Conservation (phyloP, 441 rosid species). For the Raphanus hybrid region DNA sequence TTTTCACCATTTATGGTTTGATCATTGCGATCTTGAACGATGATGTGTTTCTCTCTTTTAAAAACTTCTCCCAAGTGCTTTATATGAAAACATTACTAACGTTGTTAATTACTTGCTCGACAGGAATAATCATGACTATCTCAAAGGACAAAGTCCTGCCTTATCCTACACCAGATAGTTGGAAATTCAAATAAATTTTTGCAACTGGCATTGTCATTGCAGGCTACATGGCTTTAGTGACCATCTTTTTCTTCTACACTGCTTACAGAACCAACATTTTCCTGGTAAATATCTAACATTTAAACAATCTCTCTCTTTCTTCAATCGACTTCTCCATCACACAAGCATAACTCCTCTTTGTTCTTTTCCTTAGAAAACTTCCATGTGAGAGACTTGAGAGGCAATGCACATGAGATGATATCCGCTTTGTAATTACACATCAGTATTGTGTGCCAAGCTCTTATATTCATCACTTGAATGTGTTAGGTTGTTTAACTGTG, state of each 20-base stretch:
- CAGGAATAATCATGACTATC: conserved; percentile 90
- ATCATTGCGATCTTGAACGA: conserved; percentile 94
- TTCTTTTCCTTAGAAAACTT: background rate
- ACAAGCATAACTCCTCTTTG: conserved; percentile 22
- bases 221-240: conserved; percentile 78
- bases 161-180: conserved; percentile 91
- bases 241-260: conserved; percentile 85
- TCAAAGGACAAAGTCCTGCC: conserved; percentile 90
- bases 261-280: conserved; percentile 71
- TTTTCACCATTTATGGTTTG: conserved; percentile 95
- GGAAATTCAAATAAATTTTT: conserved; percentile 85
- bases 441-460: background rate
- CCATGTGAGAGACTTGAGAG: background rate
- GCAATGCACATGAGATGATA: background rate
- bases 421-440: background rate
- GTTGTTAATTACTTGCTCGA: background rate
- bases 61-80: background rate
- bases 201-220: conserved; percentile 86
- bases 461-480: background rate
- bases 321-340: background rate
- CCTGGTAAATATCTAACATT: conserved; percentile 45
- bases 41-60: conserved; percentile 49
- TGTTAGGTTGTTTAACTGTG: no score
- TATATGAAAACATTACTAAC: background rate
- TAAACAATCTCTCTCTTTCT: conserved; percentile 10